Base-by-base conservation (phyloP, 306 rosid genomes). In the Herpetospermum pedunculosum region DNA sequence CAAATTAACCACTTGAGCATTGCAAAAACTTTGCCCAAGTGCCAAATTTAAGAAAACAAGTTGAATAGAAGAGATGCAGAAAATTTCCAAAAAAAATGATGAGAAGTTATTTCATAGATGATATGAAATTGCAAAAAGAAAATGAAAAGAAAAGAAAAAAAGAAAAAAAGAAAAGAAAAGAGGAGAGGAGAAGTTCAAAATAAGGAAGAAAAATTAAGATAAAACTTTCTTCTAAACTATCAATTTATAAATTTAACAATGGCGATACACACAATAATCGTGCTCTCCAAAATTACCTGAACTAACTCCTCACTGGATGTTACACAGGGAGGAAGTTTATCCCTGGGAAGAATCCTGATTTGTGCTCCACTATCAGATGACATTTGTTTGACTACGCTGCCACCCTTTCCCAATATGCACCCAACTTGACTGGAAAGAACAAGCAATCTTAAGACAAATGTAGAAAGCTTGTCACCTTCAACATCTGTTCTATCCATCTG, bases 311-410 rank as follows among this genome's bases (percentile, higher is more conserved):
- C 90, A 4, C 84, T 65, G 73, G 77, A 77, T 2, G 92, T n/a
- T 11, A 88, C 92, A 63, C 96, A 91, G 3, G 68, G 4, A 6
- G 99, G 97, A 76, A 91, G 88, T 77, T 95, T 90, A 74, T 91
- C 97, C 80, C 83, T 84, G 0, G 99, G 90, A 83, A 91, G 88
- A 64, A 95, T 91, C 68, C 96, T 84, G 76, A 91, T 89, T 65
- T 91, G 97, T 10, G 96, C 96, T 69, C 96, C 96, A 21, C 96
- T 95, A n/a, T 89, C 96, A 25, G 89, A 82, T 37, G 97, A 76
- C 96, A 91, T 88, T 75, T 83, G 85, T 83, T 89, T 95, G 80
- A 89, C 86, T 71, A 91, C 96, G 35, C 96, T 83, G 52, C 99
- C 99, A 82, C 95, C 97, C 79, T 86, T 94, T 28, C 99, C 97